Base-by-base conservation (phyloP, 1,284 basidiomycete species). In the Laetiporus sulphureus region DNA sequence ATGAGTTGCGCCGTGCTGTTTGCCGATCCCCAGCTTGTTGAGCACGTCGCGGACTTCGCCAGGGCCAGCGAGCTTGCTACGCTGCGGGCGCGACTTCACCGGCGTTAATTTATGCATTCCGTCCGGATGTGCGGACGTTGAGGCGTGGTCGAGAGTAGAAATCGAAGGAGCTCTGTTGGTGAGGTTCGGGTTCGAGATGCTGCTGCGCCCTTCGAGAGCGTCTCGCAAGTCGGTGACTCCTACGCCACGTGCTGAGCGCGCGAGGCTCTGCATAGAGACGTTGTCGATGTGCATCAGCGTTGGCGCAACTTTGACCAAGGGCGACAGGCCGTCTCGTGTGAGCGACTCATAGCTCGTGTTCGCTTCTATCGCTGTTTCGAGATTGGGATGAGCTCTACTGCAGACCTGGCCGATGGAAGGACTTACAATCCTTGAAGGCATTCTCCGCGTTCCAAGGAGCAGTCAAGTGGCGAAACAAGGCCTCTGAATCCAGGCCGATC, bases 201-300 rank as follows among this genome's bases (percentile, higher is more conserved):
- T 84, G 51, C 74, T 79, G 30, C 86, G 77, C 15, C 86, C 86
- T 65, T 89, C 88, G 2, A 94, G 66, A 6, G 91, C 91, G 52
- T 92, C 89, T 40, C 90, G 73, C 33, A 94, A 71, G 57, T 93
- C 90, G 1, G 77, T 80, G 11, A 94, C 90, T 21, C 91, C 91
- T 7, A 93, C 79, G 2, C 81, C 81, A 48, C 81, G 73, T 6
- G 77, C 73, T 4, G 84, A 84, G 37, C 84, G 76, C 25, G 80
- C 74, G 41, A 92, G 66, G 51, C 85, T 90, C 56, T 86, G 83
- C 39, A 90, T 68, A 3, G 89, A 92, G 19, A 87, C 68, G 59
- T 93, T 93, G 49, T 91, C 86, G 45, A 89, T 86, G 47, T 87
- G 83, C 88, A 91, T 92, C 44, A 93, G 66, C 12, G 83, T 79